Conservation (phyloP, 768 basidiomycete genomes). For the Mycena chlorophos region DNA sequence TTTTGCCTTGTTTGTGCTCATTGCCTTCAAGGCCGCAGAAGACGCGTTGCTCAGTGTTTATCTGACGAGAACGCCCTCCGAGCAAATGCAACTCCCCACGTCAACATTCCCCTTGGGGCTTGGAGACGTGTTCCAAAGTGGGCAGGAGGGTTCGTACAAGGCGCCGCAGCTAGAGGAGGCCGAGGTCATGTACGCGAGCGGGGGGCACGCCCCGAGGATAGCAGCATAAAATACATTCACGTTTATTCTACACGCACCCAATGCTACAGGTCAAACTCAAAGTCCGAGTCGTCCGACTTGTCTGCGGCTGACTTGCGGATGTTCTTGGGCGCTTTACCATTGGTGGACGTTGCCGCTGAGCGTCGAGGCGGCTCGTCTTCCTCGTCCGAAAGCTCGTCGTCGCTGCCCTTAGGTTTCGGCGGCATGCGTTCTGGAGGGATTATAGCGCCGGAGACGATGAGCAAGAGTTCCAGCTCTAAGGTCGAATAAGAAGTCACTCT, state of each 20-base stretch:
- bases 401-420: constrained; percentile 21
- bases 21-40: constrained; percentile 66
- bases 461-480: constrained; percentile 69
- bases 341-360: constrained; percentile 59
- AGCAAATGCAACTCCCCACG: constrained; percentile 69
- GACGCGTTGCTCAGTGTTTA: constrained; percentile 82
- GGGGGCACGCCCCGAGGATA: constrained; percentile 42
- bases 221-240: constrained; percentile 17
- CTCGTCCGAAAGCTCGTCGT: constrained; percentile 23
- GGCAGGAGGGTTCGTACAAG: constrained; percentile 47
- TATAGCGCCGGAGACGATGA: constrained; percentile 66
- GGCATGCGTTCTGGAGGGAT: constrained; percentile 53
- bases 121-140: constrained; percentile 54
- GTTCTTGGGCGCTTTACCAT: constrained; percentile 34
- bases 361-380: constrained; percentile 55
- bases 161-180: constrained; percentile 58
- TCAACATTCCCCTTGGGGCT: constrained; percentile 64
- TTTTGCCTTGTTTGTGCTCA: constrained; percentile 3
- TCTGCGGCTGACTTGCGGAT: constrained; percentile 25
- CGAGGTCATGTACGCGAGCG: constrained; percentile 70
- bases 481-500: constrained; percentile 9
- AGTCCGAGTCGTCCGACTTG: constrained; percentile 73
- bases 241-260: constrained; percentile 3
- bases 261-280: constrained; percentile 69
- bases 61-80: constrained; percentile 72